A percentile compares a stretch with the other conserved stretches of the same genome.
These are phyloP conservation scores for Stachybotrys elegans DNA, from an alignment of 2,329 filamentous ascomycete species.

Conservation along the genomic window DNA sequence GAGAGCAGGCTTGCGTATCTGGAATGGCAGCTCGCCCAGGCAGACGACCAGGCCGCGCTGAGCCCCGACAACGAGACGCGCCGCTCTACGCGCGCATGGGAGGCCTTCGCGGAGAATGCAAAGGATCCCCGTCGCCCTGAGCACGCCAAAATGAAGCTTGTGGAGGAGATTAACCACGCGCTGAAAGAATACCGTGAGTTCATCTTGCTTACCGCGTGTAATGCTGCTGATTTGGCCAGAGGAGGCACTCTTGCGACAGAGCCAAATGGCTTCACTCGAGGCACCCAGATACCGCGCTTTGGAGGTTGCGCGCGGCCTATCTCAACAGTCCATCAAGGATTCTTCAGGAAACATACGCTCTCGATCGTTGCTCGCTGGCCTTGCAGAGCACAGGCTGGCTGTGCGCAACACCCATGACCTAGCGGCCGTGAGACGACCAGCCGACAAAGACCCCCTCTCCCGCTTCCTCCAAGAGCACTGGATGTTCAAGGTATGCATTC, in stretches of 20 bases:
- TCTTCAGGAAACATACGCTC: neutral
- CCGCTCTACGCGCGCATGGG: neutral
- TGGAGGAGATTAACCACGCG: neutral
- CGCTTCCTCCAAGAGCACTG: constrained; percentile 3
- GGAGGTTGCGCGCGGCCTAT: neutral
- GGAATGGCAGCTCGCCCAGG: neutral
- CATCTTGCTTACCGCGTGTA: neutral
- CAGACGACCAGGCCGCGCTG: constrained; percentile 1
- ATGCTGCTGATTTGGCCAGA: neutral
- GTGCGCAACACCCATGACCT: constrained; percentile 2
- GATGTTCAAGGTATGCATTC: constrained; percentile 7
- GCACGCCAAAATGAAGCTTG: neutral
- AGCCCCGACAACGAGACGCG: constrained; percentile 6
- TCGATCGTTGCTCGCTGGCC: neutral
- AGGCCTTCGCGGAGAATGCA: constrained; percentile 6
- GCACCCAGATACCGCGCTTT: neutral
- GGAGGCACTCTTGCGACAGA: neutral
- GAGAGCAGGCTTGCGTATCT: constrained; percentile 1
- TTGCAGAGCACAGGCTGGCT: neutral
- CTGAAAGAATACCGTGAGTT: constrained; percentile 4
- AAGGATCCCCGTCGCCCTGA: neutral
- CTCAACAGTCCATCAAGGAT: neutral
- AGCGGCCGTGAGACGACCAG: constrained; percentile 3
- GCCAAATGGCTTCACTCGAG: neutral
- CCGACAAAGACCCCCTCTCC: constrained; percentile 7